phyloP scores from a whole-genome alignment of 805 yeast genomes.

The Wickerhamiella cacticola region DNA sequence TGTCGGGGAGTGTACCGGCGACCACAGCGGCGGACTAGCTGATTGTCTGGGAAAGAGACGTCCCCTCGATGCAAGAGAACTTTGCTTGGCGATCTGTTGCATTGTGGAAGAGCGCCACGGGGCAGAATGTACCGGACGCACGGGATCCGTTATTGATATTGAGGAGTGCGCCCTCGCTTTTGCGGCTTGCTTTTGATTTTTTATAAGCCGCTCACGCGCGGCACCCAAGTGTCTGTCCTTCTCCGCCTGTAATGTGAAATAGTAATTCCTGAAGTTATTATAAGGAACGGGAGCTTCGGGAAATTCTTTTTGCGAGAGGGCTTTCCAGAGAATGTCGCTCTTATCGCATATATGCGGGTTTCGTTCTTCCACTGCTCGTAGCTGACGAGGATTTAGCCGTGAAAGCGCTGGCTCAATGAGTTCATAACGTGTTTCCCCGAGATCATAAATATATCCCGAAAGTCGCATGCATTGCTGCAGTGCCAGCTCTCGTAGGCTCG shows the following conservation, averaged over 20 bases:
- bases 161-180: constrained; percentile 22
- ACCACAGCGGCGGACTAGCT: background rate
- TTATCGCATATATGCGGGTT: constrained; percentile 26
- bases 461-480: constrained; percentile 18
- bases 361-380: constrained; percentile 25
- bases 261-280: constrained; percentile 23
- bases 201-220: constrained; percentile 31
- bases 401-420: constrained; percentile 30
- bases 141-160: constrained; percentile 19
- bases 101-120: constrained; percentile 17
- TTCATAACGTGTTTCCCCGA: constrained; percentile 31
- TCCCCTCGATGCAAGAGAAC: background rate
- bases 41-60: background rate
- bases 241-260: constrained; percentile 23
- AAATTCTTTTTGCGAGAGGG: constrained; percentile 26
- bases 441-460: constrained; percentile 25
- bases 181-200: constrained; percentile 23
- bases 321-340: constrained; percentile 29
- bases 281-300: constrained; percentile 27
- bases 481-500: constrained; percentile 20
- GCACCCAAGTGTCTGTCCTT: constrained; percentile 37
- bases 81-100: constrained; percentile 21
- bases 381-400: constrained; percentile 27
- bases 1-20: background rate
- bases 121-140: background rate